Conservation (phyloP, 768 basidiomycete genomes). For the Mycena floridula region DNA sequence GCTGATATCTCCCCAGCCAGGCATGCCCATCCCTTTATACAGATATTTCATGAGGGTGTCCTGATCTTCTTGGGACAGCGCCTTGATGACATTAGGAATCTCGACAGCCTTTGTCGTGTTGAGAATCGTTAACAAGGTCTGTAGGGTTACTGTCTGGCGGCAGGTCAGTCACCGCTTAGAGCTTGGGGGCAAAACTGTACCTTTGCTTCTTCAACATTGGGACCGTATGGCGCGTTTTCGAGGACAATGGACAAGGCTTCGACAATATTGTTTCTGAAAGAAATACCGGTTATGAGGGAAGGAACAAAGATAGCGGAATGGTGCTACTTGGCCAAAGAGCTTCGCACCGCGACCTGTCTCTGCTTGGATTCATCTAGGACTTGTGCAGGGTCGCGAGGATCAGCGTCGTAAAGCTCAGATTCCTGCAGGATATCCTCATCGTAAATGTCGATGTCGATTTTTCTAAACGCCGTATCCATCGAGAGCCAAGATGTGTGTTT, state of each 20-base stretch:
- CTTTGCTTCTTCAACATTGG: constrained; percentile 85
- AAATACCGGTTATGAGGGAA: neutral
- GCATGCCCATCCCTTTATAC: constrained; percentile 91
- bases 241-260: constrained; percentile 69
- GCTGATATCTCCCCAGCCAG: constrained; percentile 54
- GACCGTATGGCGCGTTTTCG: constrained; percentile 84
- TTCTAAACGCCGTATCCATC: no score
- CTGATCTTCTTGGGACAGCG: constrained; percentile 66
- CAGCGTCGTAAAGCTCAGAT: constrained; percentile 80
- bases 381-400: constrained; percentile 72
- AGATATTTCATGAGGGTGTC: constrained; percentile 97
- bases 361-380: constrained; percentile 73
- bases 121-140: constrained; percentile 79
- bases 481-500: no score
- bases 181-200: constrained; percentile 31
- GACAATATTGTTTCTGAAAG: constrained; percentile 62
- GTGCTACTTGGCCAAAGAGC: no score
- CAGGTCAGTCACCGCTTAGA: constrained; percentile 2
- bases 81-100: constrained; percentile 68
- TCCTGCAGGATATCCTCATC: constrained; percentile 89
- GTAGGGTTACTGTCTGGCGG: constrained; percentile 66
- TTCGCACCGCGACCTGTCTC: constrained; percentile 67
- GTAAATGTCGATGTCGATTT: constrained; percentile 90
- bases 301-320: no score
- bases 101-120: constrained; percentile 93